phyloP scores from a whole-genome alignment of 2,329 filamentous ascomycete genomes.

The Fusarium compactum region DNA sequence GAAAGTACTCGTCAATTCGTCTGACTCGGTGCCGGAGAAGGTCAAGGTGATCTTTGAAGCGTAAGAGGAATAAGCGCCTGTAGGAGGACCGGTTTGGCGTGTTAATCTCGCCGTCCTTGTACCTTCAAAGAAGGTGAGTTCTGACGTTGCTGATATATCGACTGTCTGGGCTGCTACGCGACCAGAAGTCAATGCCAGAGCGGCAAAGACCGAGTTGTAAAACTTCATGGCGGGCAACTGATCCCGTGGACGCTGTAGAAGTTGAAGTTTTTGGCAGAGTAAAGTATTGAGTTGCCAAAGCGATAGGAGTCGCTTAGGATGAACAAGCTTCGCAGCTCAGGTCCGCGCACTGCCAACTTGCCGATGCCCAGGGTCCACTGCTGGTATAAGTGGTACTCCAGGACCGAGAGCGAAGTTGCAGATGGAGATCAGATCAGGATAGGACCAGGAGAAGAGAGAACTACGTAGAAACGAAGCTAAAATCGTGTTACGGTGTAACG shows the following conservation, averaged over 20 bases:
- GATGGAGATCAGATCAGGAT: background rate
- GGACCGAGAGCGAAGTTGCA: constrained; percentile 5
- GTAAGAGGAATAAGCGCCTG: constrained; percentile 46
- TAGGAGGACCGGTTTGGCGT: constrained; percentile 51
- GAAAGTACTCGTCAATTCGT: constrained; percentile 58
- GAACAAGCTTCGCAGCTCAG: constrained; percentile 22
- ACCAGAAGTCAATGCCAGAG: constrained; percentile 42
- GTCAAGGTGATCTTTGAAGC: constrained; percentile 44
- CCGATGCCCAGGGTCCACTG: background rate
- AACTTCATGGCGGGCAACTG: constrained; percentile 43
- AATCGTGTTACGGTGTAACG: constrained; percentile 20
- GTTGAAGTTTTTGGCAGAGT: constrained; percentile 3
- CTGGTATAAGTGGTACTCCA: constrained; percentile 8
- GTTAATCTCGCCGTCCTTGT: constrained; percentile 55
- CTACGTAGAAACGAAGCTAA: background rate
- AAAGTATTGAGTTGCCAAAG: constrained; percentile 10
- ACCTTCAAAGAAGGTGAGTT: constrained; percentile 54
- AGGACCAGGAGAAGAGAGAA: constrained; percentile 14
- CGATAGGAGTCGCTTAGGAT: constrained; percentile 19
- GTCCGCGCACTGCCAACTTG: constrained; percentile 6
- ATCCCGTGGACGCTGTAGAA: background rate
- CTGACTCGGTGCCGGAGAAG: constrained; percentile 27
- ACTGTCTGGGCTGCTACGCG: constrained; percentile 46
- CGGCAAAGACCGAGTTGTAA: constrained; percentile 37
- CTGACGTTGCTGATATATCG: constrained; percentile 50